A percentile compares a stretch with the other conserved stretches of the same genome.
Evolutionary conservation across 225 moss, liverwort and hornwort species (phyloP).

Genomic region (Takakia lepidozioides): DNA sequence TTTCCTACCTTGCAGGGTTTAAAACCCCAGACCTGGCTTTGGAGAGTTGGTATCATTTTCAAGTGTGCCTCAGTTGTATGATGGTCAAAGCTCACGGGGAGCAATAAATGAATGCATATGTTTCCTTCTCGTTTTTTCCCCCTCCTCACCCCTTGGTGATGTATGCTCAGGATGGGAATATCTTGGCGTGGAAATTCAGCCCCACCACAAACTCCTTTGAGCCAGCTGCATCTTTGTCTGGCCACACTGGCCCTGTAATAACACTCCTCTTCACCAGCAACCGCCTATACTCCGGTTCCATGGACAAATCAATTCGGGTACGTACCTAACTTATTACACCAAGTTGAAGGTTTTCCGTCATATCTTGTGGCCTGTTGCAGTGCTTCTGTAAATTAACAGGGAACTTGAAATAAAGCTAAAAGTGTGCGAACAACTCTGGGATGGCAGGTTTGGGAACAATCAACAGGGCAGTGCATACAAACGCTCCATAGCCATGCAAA

Average conservation of each 20-base stretch:
- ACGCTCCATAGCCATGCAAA: no score
- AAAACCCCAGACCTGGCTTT: no score
- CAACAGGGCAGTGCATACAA: no score
- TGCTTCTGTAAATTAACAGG: background rate
- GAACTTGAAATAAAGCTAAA: background rate
- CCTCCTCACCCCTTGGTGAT: no score
- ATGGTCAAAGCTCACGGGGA: no score
- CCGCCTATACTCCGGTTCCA: constrained; percentile 81
- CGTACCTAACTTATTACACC: constrained; percentile 1
- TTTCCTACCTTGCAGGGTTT: no score
- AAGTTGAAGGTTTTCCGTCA: no score
- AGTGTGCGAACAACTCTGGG: background rate
- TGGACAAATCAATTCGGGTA: constrained; percentile 76
- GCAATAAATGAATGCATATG: no score
- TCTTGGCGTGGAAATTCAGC: constrained; percentile 88
- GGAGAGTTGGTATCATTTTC: no score
- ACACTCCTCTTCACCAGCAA: constrained; percentile 49
- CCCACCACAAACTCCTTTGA: constrained; percentile 59
- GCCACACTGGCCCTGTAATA: constrained; percentile 76
- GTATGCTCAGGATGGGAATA: constrained; percentile 63
- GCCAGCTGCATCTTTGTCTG: constrained; percentile 59
- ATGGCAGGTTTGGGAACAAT: no score
- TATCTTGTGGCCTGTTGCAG: background rate
- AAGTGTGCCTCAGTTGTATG: no score
- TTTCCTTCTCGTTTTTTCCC: no score